Evolutionary conservation across 2,329 filamentous ascomycete genomes (phyloP), one percentile per base, ranked within the genome.

Genomic region (Hymenoscyphus occultus): DNA sequence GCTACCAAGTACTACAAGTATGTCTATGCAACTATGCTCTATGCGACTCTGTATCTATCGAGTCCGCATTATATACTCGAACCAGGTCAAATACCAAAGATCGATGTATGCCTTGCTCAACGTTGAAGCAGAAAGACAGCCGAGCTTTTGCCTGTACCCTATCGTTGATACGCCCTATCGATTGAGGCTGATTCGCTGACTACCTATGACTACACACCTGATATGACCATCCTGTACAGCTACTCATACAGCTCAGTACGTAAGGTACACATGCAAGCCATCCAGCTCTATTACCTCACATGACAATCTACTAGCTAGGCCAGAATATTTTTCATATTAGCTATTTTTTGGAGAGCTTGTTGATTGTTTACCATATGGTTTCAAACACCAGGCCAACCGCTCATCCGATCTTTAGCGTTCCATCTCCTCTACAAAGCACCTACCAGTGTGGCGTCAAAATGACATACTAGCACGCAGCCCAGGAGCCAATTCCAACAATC

Each of bases 141-240:
- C 28, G 28, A 28, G 28, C 28, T 28, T 28, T 28, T 28, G 28
- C 28, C 28, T 28, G 45, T 51, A 51, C n/a, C 45, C 19, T n/a
- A 22, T 28, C 19, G 2, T 51, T 22, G 19, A 4, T 45, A 7
- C 45, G n/a, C 12, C n/a, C n/a, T 66, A 61, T 67, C 67, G 61
- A 67, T 68, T 68, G 67, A 68, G 67, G 67, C 68, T 69, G 66
- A 67, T 65, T 60, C 7, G 28, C 28, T 3, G 28, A 28, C 28
- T 28, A 28, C 28, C 28, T 28, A 28, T 28, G 28, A 28, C 28
- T 28, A 28, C 28, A 28, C 28, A 28, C 28, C 28, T 28, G 28
- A 28, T 51, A 22, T 51, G 22, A 12, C n/a, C 19, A 22, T 7
- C 16, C 7, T 48, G 7, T 48, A 48, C 16, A 16, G 42, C 42